Conservation (phyloP, 257 asterid species). For the Thymus quinquecostatus region DNA sequence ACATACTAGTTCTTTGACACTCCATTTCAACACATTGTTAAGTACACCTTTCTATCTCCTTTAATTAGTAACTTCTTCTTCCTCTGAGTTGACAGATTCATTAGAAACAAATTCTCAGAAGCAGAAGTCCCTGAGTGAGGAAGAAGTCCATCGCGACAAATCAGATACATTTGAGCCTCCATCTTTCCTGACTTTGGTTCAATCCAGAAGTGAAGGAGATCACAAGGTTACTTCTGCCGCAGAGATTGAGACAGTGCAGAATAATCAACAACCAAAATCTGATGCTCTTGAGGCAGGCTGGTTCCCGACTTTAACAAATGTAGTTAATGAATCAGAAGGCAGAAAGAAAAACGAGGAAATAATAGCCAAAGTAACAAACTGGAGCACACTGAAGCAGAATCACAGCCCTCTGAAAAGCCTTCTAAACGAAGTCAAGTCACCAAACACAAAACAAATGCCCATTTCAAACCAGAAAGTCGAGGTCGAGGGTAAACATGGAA, state of each 20-base stretch:
- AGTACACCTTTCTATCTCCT: constrained; percentile 19
- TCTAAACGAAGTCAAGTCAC: constrained; percentile 69
- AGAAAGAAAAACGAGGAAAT: constrained; percentile 85
- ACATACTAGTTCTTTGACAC: neutral
- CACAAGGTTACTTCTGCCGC: constrained; percentile 40
- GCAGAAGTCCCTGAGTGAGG: constrained; percentile 38
- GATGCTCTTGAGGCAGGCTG: constrained; percentile 66
- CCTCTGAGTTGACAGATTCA: constrained; percentile 51
- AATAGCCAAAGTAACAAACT: constrained; percentile 76
- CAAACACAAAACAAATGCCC: constrained; percentile 48
- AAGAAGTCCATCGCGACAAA: constrained; percentile 38
- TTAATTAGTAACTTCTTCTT: constrained; percentile 26
- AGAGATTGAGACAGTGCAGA: constrained; percentile 53
- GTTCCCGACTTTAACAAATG: constrained; percentile 76
- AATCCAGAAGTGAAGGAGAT: constrained; percentile 38
- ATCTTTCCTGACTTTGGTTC: constrained; percentile 75
- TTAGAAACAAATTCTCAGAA: constrained; percentile 44
- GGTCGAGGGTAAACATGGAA: constrained; percentile 42
- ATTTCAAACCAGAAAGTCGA: constrained; percentile 41
- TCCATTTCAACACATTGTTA: neutral
- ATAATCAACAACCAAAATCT: constrained; percentile 47
- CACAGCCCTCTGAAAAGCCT: constrained; percentile 65
- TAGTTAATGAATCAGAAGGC: constrained; percentile 75
- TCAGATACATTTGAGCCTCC: constrained; percentile 71
- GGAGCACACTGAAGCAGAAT: constrained; percentile 75